phyloP scores from a whole-genome alignment of 208 protist genomes.

The Acanthamoeba castellanii region DNA sequence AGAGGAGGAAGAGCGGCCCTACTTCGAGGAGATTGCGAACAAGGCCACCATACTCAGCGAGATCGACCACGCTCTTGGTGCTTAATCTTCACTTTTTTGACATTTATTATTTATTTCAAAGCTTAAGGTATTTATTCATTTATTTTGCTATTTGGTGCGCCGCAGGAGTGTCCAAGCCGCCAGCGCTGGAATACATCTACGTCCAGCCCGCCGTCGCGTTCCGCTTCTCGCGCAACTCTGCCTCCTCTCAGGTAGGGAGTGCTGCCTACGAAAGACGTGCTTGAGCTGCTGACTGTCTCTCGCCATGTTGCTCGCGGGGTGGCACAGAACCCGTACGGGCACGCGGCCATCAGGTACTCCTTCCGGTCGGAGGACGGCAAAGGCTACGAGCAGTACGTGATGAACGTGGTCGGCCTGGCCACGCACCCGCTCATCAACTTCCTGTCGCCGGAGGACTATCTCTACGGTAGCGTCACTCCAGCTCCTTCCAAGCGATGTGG shows the following conservation, averaged over 20 bases:
- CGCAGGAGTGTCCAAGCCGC: not conserved
- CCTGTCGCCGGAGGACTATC: conserved; percentile 52
- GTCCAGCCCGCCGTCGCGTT: conserved; percentile 36
- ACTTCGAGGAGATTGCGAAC: not conserved
- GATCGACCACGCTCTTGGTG: not conserved
- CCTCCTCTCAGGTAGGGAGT: not conserved
- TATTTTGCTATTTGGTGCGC: not conserved
- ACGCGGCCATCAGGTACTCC: conserved; percentile 40
- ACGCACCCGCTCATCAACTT: conserved; percentile 66
- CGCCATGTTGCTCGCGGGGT: not conserved
- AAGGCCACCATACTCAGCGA: not conserved
- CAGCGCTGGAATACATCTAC: conserved; percentile 55
- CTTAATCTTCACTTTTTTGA: not conserved
- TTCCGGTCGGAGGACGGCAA: not conserved
- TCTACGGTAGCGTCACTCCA: not conserved
- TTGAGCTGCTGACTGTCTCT: not conserved
- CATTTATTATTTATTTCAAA: not conserved
- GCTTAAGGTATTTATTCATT: not conserved
- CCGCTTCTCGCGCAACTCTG: conserved; percentile 57
- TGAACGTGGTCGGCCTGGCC: conserved; percentile 64
- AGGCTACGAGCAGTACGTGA: conserved; percentile 34
- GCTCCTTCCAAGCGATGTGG: not conserved
- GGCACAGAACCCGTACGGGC: conserved; percentile 53
- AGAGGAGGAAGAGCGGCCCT: not conserved
- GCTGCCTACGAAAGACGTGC: not conserved